phyloP scores from a whole-genome alignment of 805 yeast species.

The Candida lessepsii region DNA sequence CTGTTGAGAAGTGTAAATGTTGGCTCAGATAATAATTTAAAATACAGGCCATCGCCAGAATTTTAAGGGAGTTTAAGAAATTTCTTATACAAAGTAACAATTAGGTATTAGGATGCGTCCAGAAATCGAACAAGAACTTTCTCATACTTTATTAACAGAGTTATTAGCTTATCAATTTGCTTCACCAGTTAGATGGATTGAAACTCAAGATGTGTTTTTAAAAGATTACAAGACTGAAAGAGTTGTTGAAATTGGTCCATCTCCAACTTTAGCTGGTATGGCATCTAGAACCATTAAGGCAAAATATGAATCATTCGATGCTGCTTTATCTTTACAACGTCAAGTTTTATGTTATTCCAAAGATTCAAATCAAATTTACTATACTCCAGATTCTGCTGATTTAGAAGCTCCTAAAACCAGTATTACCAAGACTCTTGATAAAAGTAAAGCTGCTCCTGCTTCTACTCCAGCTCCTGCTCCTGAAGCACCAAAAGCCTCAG shows the following conservation, averaged over 20 bases:
- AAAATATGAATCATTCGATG: conserved; percentile 96
- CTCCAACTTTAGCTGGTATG: conserved; percentile 98
- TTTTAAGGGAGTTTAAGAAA: not conserved
- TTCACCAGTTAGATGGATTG: conserved; percentile 99
- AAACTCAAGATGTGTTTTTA: conserved; percentile 96
- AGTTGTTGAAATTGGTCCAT: conserved; percentile 97
- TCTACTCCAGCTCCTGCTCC: conserved; percentile 21
- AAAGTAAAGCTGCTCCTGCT: not conserved
- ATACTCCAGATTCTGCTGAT: conserved; percentile 78
- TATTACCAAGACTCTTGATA: conserved; percentile 13
- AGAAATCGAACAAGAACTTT: conserved; percentile 95
- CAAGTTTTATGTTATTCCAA: conserved; percentile 94
- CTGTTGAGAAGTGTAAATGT: conserved; percentile 5
- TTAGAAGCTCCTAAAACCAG: conserved; percentile 22
- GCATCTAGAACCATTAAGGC: conserved; percentile 93
- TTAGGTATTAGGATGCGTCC: conserved; percentile 59
- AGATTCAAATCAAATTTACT: conserved; percentile 95
- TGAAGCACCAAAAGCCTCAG: conserved; percentile 40
- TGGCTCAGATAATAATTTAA: conserved; percentile 3
- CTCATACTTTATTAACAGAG: conserved; percentile 92
- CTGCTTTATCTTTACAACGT: conserved; percentile 90
- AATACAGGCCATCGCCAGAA: conserved; percentile 2
- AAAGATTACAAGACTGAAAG: conserved; percentile 94
- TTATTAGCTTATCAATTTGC: conserved; percentile 98
- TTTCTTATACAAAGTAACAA: not conserved